A percentile compares a stretch with the other conserved stretches of the same genome.
Conservation (phyloP, 805 yeast genomes). For the Torulaspora microellipsoides region DNA sequence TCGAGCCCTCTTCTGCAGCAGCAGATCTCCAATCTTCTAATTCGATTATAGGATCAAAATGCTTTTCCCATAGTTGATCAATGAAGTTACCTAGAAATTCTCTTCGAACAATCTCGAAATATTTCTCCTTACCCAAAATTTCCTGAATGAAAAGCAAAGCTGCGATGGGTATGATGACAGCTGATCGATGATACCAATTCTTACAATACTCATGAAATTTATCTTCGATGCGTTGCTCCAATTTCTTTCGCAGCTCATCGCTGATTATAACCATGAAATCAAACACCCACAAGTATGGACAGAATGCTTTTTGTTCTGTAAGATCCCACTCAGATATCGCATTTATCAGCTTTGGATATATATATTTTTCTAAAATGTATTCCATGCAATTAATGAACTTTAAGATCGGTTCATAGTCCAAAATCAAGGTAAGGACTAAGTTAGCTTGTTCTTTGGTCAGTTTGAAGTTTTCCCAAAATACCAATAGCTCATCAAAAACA, state of each 20-base stretch:
- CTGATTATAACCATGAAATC: constrained; percentile 17
- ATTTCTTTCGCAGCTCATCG: not conserved
- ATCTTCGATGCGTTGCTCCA: constrained; percentile 8
- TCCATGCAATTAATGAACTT: constrained; percentile 20
- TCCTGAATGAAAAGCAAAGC: constrained; percentile 16
- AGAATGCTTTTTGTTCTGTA: not conserved
- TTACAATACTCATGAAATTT: constrained; percentile 16
- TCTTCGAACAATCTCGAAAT: constrained; percentile 8
- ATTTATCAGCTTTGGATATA: constrained; percentile 38
- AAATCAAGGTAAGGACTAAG: constrained; percentile 11
- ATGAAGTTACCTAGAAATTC: constrained; percentile 16
- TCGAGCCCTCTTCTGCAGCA: constrained; percentile 11
- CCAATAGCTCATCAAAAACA: constrained; percentile 7
- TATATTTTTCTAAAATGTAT: constrained; percentile 28
- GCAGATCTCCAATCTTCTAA: constrained; percentile 15
- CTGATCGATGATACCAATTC: constrained; percentile 21
- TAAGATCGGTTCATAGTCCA: constrained; percentile 22
- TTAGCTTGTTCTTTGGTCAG: constrained; percentile 5
- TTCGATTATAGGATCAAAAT: constrained; percentile 24
- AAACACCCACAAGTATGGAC: constrained; percentile 19
- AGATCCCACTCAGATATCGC: constrained; percentile 38
- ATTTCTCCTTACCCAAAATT: constrained; percentile 11
- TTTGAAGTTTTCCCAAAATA: constrained; percentile 12
- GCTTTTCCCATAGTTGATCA: constrained; percentile 23
- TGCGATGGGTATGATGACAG: constrained; percentile 3